Evolutionary conservation across 139 green algal species (phyloP).

Genomic region (Yamagishiella unicocca): DNA sequence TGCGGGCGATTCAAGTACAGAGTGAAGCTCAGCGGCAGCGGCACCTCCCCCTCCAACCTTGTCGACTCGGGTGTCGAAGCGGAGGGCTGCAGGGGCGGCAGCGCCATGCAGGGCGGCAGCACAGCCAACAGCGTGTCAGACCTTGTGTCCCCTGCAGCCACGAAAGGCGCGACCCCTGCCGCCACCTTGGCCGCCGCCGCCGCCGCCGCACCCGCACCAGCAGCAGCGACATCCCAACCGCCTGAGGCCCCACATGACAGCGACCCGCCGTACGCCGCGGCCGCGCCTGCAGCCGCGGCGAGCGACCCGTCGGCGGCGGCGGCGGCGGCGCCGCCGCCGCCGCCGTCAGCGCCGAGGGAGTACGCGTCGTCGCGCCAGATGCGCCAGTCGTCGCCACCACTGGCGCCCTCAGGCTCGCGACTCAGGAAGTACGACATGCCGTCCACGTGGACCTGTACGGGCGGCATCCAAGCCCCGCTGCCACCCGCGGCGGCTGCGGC

Average conservation of each 20-base stretch:
- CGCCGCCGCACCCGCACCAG: background rate
- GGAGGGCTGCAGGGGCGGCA: no score
- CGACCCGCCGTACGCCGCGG: no score
- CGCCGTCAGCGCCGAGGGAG: background rate
- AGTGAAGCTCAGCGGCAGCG: no score
- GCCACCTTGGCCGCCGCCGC: no score
- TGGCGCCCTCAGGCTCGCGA: background rate
- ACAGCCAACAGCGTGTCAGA: background rate
- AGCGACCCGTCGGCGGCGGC: background rate
- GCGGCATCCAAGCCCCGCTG: no score
- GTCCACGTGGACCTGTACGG: background rate
- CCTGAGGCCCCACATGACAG: no score
- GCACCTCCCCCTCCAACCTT: no score
- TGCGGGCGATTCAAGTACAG: no score
- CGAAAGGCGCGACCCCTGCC: background rate
- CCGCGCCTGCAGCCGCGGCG: no score
- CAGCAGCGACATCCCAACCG: no score
- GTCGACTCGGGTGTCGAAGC: background rate
- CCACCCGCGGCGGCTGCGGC: background rate
- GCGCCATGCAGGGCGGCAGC: slow-evolving; percentile 9
- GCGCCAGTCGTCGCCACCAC: background rate
- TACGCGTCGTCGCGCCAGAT: background rate
- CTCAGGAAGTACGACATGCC: background rate
- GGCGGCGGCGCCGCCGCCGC: no score
- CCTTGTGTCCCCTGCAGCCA: background rate